Evolutionary conservation across 1,284 basidiomycete species (phyloP), one percentile per base, ranked within the genome.

Genomic region (Fomitopsis pinicola): DNA sequence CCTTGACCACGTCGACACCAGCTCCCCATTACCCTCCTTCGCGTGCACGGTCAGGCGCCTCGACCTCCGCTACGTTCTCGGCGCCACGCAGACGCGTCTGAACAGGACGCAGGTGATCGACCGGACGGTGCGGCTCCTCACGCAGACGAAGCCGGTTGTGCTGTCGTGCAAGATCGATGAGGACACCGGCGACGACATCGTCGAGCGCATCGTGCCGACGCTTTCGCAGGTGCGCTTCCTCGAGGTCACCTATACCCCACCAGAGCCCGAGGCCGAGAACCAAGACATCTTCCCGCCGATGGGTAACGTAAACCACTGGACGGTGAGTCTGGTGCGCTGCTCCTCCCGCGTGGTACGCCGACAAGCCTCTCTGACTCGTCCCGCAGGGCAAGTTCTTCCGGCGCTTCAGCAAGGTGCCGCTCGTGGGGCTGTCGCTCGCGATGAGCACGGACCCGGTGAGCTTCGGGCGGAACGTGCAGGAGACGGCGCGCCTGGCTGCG

Each of bases 1-100:
- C 60, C 64, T 68, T 30, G 67, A 68, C 58, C 64, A 63, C 50
- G 62, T 68, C 48, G 66, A 66, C 61, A 66, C 64, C 55, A 66
- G 64, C 60, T 60, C 66, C 14, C 67, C 67, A 10, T 59, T 67
- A 26, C 63, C 67, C 22, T 62, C 62, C 28, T 67, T 68, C 61
- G 62, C 63, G n/a, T 68, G 66, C 26, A 63, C 59, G 45, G 67
- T 62, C 26, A 66, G 67, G 12, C 64, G 67, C 38, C 56, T 68
- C 58, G 64, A 67, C 57, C 62, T 68, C 28, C 62, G 64, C 58
- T 68, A 65, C 54, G 59, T 61, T 9, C 60, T 68, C 44, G 67
- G 67, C 38, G 56, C 61, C 15, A 52, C 38, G 30, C 59, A 55
- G 26, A 33, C 22, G 7, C 59, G 53, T 17, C 45, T 55, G n/a